Evolutionary conservation across 2,329 filamentous ascomycete species (phyloP).

Genomic region (Diaporthe sp.): DNA sequence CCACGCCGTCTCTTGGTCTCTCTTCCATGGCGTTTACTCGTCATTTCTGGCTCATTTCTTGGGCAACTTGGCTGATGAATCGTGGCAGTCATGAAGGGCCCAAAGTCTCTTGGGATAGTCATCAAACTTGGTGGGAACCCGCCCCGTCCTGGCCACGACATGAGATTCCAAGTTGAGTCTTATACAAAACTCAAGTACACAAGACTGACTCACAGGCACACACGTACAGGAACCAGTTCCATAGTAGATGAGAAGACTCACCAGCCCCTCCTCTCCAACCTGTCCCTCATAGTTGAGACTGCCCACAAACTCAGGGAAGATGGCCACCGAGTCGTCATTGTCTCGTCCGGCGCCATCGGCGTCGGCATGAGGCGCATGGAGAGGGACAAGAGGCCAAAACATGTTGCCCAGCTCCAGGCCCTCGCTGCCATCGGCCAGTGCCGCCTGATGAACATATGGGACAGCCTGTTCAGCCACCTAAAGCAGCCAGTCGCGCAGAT

Average conservation of each 20-base stretch:
- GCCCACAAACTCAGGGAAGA: constrained; percentile 88
- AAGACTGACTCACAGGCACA: constrained; percentile 32
- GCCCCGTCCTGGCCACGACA: neutral
- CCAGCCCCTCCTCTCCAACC: constrained; percentile 90
- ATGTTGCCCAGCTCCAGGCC: constrained; percentile 90
- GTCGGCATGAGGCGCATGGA: constrained; percentile 94
- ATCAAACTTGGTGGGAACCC: constrained; percentile 84
- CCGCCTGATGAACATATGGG: constrained; percentile 94
- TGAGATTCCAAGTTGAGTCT: neutral
- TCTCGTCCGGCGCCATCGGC: constrained; percentile 97
- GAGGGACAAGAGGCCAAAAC: constrained; percentile 87
- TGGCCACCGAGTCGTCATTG: constrained; percentile 94
- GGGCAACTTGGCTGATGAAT: constrained; percentile 44
- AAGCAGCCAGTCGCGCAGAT: constrained; percentile 95
- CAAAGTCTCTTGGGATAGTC: constrained; percentile 80
- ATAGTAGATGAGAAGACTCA: constrained; percentile 97
- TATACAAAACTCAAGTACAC: neutral
- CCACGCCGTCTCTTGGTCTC: neutral
- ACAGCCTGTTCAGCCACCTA: constrained; percentile 89
- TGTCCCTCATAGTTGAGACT: constrained; percentile 95
- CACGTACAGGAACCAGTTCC: constrained; percentile 87
- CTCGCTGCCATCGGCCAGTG: constrained; percentile 97
- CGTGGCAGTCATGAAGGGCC: constrained; percentile 72
- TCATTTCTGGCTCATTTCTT: constrained; percentile 39
- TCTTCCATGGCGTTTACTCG: neutral